Percentiles rank a stretch among this genome's conserved stretches.
Evolutionary conservation across 2,329 filamentous ascomycete species (phyloP).

Genomic region (Myrmaecium sp.): DNA sequence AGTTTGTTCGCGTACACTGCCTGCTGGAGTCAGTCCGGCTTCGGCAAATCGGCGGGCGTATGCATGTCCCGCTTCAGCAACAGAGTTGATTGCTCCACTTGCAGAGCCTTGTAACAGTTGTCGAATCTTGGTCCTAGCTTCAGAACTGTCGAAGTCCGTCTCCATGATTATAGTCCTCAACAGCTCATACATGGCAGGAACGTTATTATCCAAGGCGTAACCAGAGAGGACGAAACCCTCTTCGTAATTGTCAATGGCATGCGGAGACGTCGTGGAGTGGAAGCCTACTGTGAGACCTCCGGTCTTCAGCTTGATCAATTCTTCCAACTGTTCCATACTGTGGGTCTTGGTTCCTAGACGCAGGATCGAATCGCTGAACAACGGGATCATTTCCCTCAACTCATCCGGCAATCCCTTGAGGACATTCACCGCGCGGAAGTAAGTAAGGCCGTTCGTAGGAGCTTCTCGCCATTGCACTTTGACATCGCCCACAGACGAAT

Average conservation of each 20-base stretch:
- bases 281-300: slow-evolving; percentile 78
- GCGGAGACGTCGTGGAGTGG: slow-evolving; percentile 63
- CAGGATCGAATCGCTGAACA: slow-evolving; percentile 89
- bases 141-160: slow-evolving; percentile 74
- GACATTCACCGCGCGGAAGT: slow-evolving; percentile 77
- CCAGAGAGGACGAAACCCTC: slow-evolving; percentile 78
- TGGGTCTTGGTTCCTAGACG: slow-evolving; percentile 75
- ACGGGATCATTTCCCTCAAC: slow-evolving; percentile 64
- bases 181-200: slow-evolving; percentile 80
- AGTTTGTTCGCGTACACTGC: slow-evolving; percentile 67
- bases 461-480: slow-evolving; percentile 82
- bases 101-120: slow-evolving; percentile 76
- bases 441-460: slow-evolving; percentile 87
- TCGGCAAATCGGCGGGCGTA: slow-evolving; percentile 76
- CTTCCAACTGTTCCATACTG: slow-evolving; percentile 88
- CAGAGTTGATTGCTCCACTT: slow-evolving; percentile 78
- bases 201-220: slow-evolving; percentile 76
- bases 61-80: slow-evolving; percentile 77
- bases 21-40: slow-evolving; percentile 55
- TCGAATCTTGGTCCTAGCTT: slow-evolving; percentile 65
- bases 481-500: slow-evolving; percentile 41
- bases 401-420: slow-evolving; percentile 70
- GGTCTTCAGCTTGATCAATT: slow-evolving; percentile 89
- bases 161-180: slow-evolving; percentile 65
- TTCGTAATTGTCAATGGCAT: slow-evolving; percentile 48